Conservation (phyloP, 108 stramenopile genomes). For the Asterionellopsis glacialis region DNA sequence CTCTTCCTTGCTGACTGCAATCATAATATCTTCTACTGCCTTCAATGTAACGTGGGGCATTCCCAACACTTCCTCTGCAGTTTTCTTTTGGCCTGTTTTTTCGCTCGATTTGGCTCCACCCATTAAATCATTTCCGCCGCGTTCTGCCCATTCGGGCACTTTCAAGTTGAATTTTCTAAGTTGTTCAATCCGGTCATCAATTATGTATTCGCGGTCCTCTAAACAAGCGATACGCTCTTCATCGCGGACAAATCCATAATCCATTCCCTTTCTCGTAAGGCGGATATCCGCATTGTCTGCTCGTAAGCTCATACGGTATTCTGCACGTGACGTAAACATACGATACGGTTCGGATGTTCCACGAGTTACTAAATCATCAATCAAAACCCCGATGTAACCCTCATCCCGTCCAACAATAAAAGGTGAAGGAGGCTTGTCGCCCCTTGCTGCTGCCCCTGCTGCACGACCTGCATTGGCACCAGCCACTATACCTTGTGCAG, state of each 20-base stretch:
- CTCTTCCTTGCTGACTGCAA: conserved; percentile 37
- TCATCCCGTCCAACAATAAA: conserved; percentile 93
- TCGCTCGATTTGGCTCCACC: conserved; percentile 60
- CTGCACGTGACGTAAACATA: conserved; percentile 97
- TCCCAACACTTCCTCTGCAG: conserved; percentile 80
- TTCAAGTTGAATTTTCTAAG: conserved; percentile 67
- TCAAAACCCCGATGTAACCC: conserved; percentile 95
- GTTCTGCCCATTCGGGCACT: conserved; percentile 75
- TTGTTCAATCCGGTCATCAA: conserved; percentile 58
- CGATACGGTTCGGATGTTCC: conserved; percentile 96
- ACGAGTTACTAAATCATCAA: conserved; percentile 95
- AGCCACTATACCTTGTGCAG: conserved; percentile 93
- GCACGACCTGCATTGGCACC: conserved; percentile 88
- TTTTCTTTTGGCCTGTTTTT: conserved; percentile 72
- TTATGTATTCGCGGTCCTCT: conserved; percentile 64
- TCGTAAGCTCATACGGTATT: conserved; percentile 88
- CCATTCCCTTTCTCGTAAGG: conserved; percentile 85
- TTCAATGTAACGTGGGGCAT: conserved; percentile 85
- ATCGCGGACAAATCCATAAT: conserved; percentile 85
- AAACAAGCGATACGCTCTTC: conserved; percentile 78
- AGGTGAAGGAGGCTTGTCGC: conserved; percentile 48
- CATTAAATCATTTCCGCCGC: conserved; percentile 70
- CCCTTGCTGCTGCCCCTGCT: conserved; percentile 47
- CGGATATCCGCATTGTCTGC: conserved; percentile 97
- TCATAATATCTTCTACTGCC: conserved; percentile 78